Base-by-base conservation (phyloP, 2,329 filamentous ascomycete species). In the Apiospora malaysiana region DNA sequence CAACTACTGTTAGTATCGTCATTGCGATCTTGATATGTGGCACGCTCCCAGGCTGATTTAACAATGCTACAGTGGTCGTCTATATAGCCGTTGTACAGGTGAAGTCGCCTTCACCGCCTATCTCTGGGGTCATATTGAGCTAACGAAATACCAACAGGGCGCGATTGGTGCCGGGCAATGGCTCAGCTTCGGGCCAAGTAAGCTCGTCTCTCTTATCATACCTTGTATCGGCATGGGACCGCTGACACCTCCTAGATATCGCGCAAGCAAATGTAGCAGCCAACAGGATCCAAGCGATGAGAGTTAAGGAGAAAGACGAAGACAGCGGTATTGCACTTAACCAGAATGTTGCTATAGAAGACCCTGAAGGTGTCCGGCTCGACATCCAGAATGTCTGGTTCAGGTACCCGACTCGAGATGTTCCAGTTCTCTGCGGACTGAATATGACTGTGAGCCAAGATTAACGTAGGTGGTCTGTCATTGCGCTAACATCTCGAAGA, bases 111-210 rank as follows among this genome's bases (percentile, higher is more conserved):
- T 21, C 18, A n/a, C 21, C 1, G 2, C 9, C 7, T 7, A n/a
- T 47, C 43, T 21, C 18, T 21, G 3, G 12, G 68, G 18, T 14
- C 7, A 2, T 40, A n/a, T 23, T 21, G 37, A 18, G 68, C 68
- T 73, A 42, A 75, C 59, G 5, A n/a, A 45, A 42, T 25, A 40
- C 18, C 46, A 47, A 8, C 37, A 79, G 78, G 78, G 91, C 4
- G 90, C 89, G 4, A 91, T 94, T 78, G 85, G 86, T 0, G 90
- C 91, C 0, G 92, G 91, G 0, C 88, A 92, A 74, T 89, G 90
- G 76, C 88, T 94, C 69, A 89, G 88, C 43, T 92, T 92, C 73
- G 88, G 88, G 0, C 89, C 90, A 9, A 92, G 78, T 78, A 74
- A 14, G 42, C 12, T 45, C 72, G 1, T 4, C 18, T 40, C 3